Evolutionary conservation across 257 asterid genomes (phyloP), one percentile per base, ranked within the genome.

Genomic region (Lavandula angustifolia): DNA sequence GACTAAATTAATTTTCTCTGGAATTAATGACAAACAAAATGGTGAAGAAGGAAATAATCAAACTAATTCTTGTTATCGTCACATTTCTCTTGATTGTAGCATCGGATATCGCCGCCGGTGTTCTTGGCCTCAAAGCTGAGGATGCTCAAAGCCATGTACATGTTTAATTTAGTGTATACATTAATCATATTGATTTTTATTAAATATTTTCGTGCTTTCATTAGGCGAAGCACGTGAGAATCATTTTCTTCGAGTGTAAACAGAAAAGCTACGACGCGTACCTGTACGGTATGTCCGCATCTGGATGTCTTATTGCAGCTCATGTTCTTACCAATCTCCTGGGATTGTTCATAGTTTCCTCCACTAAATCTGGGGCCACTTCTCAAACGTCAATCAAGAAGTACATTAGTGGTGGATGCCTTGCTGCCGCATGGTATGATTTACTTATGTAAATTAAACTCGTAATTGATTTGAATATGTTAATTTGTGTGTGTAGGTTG

Each of bases 201-300:
- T 22, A 22, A 22, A 22, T 22, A 22, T 2, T 22, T 2, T 22
- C 27, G 27, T 22, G 2, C 2, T 22, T 22, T 22, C 27, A 0
- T 22, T 22, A 22, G 27, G 27, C 27, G 27, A 22, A 22, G 27
- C 27, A 22, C 27, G 27, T 22, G 27, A 22, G 27, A 22, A 22
- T 22, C 27, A 22, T 22, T 5, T 72, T 1, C 43, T 38, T 37
- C 31, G 7, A 91, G 95, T n/a, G n/a, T n/a, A n/a, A n/a, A n/a
- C n/a, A n/a, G n/a, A n/a, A n/a, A n/a, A n/a, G 98, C 62, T 95
- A 86, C 58, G 83, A 82, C 6, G 96, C 96, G 0, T 88, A 65
- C 54, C 65, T 88, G 38, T 60, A 84, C 0, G 98, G 95, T 17
- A 47, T 78, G 13, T 81, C 80, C 2, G 95, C 95, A n/a, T 79